Base-by-base conservation (phyloP, 179 eudicot genomes). In the Vitellaria paradoxa region DNA sequence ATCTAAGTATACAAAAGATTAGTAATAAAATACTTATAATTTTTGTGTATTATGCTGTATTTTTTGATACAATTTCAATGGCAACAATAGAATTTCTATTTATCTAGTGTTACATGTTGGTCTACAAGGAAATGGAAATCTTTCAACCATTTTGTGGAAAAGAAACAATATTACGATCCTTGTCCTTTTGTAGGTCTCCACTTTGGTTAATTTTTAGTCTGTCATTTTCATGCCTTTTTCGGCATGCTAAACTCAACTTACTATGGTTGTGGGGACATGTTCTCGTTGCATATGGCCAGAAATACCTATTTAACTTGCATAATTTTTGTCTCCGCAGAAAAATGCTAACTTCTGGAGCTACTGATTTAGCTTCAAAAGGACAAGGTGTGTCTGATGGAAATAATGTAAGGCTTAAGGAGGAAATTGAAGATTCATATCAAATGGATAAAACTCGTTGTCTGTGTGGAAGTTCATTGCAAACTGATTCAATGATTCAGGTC, bases 401-500 rank as follows among this genome's bases (percentile, higher is more conserved):
- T 78, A 80, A 84, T 63, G 67, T 88, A 77, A 91, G 86, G 78
- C 89, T 85, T 24, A 94, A 92, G 81, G 97, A 89, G 77, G 98
- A 96, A 85, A 75, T 81, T 78, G 97, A 91, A 56, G 97, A 92
- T 78, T 70, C 93, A 66, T 83, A 86, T 77, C 92, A 83, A 69
- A 68, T 67, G 65, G 97, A 90, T 47, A 96, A 89, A 71, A 85
- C 91, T 74, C 92, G 99, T 60, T 96, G 99, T 78, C 88, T 82
- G 3, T 96, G 99, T 87, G 98, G 94, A 79, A 94, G 85, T 82
- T 76, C 96, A 40, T 78, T 92, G 79, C 86, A 76, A 63, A 87
- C 94, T 63, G 98, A 94, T 53, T 88, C 99, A 53, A 87, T 92
- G 97, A 89, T 96, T 63, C 81, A 85, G 98, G 99, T 94, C 26